Percentiles rank a stretch among this genome's conserved stretches.
phyloP scores from a whole-genome alignment of 208 protist species.

The Acanthamoeba royreba region DNA sequence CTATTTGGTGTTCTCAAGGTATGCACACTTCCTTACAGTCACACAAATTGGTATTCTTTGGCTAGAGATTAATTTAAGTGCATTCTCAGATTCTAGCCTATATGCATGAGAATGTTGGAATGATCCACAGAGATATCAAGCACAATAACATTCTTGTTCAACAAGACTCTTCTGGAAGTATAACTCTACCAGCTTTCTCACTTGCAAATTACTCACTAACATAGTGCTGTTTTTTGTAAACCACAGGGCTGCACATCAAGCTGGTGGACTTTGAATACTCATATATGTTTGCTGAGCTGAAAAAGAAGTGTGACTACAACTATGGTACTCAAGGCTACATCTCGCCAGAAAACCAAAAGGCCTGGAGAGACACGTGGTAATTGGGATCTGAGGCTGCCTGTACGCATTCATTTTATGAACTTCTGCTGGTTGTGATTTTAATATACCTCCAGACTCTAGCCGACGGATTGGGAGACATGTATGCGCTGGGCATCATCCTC shows the following conservation, averaged over 20 bases:
- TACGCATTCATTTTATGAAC: not conserved
- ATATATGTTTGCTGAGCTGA: not conserved
- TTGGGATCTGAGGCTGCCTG: not conserved
- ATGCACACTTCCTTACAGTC: not conserved
- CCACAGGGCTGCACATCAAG: not conserved
- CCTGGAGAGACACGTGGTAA: not conserved
- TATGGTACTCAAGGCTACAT: not conserved
- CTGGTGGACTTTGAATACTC: not conserved
- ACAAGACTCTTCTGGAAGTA: not conserved
- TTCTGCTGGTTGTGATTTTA: not conserved
- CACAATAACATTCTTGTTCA: not conserved
- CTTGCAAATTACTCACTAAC: not conserved
- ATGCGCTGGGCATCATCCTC: not conserved
- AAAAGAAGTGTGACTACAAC: not conserved
- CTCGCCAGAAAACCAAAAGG: not conserved
- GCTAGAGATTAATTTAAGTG: too few relatives aligned
- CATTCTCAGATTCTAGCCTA: not conserved
- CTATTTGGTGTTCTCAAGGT: not conserved
- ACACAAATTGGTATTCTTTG: not conserved
- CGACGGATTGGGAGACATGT: not conserved
- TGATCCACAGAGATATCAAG: not conserved
- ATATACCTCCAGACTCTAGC: not conserved
- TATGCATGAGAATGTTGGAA: not conserved
- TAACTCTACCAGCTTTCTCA: not conserved
- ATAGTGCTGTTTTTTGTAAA: not conserved